Conservation (phyloP, 148 eudicot species). For the Silene uniflora region DNA sequence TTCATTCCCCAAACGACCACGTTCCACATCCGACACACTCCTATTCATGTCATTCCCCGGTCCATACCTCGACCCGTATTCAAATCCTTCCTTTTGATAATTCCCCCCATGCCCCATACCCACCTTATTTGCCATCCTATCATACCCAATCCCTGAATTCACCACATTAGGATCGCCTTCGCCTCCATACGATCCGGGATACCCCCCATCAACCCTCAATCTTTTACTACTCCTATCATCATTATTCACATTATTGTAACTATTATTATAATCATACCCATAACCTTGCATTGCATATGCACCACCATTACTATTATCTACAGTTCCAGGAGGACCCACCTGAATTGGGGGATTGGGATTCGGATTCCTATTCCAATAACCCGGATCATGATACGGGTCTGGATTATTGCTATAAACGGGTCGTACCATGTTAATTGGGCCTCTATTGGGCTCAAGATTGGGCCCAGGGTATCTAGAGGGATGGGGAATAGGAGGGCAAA, state of each 20-base stretch:
- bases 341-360: conserved; percentile 16
- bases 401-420: conserved; percentile 22
- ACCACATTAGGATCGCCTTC: conserved; percentile 19
- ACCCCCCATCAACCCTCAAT: conserved; percentile 48
- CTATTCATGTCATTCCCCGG: conserved; percentile 6
- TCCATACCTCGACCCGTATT: conserved; percentile 12
- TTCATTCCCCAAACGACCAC: conserved; percentile 18
- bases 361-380: conserved; percentile 35
- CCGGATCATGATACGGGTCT: conserved; percentile 33
- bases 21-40: neutral
- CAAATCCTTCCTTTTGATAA: conserved; percentile 18
- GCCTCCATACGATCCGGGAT: conserved; percentile 21
- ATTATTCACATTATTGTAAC: conserved; percentile 12
- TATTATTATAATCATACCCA: conserved; percentile 27
- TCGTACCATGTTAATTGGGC: conserved; percentile 22
- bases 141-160: conserved; percentile 17
- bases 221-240: conserved; percentile 54
- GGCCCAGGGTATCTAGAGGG: conserved; percentile 35
- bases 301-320: conserved; percentile 10
- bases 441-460: conserved; percentile 19
- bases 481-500: conserved; percentile 49
- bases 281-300: conserved; percentile 18
- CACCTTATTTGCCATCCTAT: conserved; percentile 9
- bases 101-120: conserved; percentile 16
- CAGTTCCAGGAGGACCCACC: conserved; percentile 17